Conservation (phyloP, 495 filamentous ascomycete genomes). For the Penicillium chermesinum region DNA sequence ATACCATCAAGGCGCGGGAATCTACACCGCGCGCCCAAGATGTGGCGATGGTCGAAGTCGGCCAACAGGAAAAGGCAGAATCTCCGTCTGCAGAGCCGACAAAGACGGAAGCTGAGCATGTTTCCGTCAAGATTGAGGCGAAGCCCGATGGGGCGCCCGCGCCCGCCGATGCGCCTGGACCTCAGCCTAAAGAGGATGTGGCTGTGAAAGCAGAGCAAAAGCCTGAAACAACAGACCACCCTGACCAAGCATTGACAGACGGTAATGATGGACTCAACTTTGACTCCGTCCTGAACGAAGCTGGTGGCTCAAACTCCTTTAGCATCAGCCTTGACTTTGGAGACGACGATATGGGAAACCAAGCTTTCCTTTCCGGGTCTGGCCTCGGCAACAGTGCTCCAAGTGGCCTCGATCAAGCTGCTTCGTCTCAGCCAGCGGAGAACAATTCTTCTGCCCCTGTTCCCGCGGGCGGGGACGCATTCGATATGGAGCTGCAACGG, state of each 20-base stretch:
- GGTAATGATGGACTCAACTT: slow-evolving; percentile 34
- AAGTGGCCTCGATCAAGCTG: slow-evolving; percentile 14
- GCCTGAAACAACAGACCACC: slow-evolving; percentile 8
- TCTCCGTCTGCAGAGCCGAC: slow-evolving; percentile 7
- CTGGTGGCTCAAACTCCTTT: slow-evolving; percentile 33
- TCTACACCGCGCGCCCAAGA: slow-evolving; percentile 27
- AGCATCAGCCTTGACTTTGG: slow-evolving; percentile 45
- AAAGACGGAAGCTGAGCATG: slow-evolving; percentile 13
- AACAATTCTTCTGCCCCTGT: slow-evolving; percentile 23
- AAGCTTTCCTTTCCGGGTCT: slow-evolving; percentile 38
- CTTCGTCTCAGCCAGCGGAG: slow-evolving; percentile 24
- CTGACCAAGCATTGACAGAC: slow-evolving; percentile 18
- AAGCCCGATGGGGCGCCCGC: slow-evolving; percentile 9
- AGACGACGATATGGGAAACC: slow-evolving; percentile 40
- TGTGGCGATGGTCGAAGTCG: slow-evolving; percentile 29
- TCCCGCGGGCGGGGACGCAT: slow-evolving; percentile 37
- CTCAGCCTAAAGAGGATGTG: slow-evolving; percentile 13
- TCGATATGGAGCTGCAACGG: slow-evolving; percentile 39
- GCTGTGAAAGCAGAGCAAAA: slow-evolving; percentile 25
- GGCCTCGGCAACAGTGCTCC: slow-evolving; percentile 25
- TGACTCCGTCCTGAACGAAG: slow-evolving; percentile 34
- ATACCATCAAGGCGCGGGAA: slow-evolving; percentile 34
- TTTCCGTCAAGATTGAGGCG: slow-evolving; percentile 12
- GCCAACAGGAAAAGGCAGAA: slow-evolving; percentile 14
- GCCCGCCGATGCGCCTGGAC: slow-evolving; percentile 11